A percentile compares a stretch with the other conserved stretches of the same genome.
phyloP scores from a whole-genome alignment of 1,284 basidiomycete genomes.

The Cryptococcus sp. region DNA sequence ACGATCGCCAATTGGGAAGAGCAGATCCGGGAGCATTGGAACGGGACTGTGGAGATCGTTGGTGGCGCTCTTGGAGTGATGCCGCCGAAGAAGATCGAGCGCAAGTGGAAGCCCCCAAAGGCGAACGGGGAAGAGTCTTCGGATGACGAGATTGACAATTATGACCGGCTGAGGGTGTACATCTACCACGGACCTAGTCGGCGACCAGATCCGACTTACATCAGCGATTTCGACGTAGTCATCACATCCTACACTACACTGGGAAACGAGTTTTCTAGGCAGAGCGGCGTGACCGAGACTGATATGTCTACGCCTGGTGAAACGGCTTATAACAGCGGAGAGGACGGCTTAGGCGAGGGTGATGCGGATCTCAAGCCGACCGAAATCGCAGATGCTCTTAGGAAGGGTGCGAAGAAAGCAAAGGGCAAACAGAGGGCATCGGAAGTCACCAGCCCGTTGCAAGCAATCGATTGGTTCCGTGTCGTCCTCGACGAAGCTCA shows the following conservation, averaged over 20 bases:
- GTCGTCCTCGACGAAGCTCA: slow-evolving; percentile 98
- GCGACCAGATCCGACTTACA: slow-evolving; percentile 76
- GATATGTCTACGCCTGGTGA: slow-evolving; percentile 40
- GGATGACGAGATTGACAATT: slow-evolving; percentile 31
- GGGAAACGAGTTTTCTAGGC: slow-evolving; percentile 91
- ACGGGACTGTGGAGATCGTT: slow-evolving; percentile 73
- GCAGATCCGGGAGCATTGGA: slow-evolving; percentile 95
- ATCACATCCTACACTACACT: slow-evolving; percentile 97
- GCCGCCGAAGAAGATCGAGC: slow-evolving; percentile 32
- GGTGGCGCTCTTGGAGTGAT: slow-evolving; percentile 63
- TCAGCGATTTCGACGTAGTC: slow-evolving; percentile 94
- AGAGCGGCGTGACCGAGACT: slow-evolving; percentile 63
- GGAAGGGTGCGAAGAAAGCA: slow-evolving; percentile 62
- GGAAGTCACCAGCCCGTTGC: slow-evolving; percentile 81
- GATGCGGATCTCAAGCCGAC: slow-evolving; percentile 69
- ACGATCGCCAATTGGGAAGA: slow-evolving; percentile 99
- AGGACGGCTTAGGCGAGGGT: slow-evolving; percentile 57
- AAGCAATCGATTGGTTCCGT: slow-evolving; percentile 96
- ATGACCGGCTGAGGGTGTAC: slow-evolving; percentile 70
- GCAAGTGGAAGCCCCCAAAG: slow-evolving; percentile 33
- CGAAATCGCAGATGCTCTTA: slow-evolving; percentile 52
- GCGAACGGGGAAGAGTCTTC: slow-evolving; percentile 22
- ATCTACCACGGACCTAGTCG: slow-evolving; percentile 93
- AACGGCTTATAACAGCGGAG: slow-evolving; percentile 45
- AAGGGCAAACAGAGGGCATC: slow-evolving; percentile 55